A percentile compares a stretch with the other conserved stretches of the same genome.
Conservation (phyloP, 306 rosid species). For the Gleditsia sinensis region DNA sequence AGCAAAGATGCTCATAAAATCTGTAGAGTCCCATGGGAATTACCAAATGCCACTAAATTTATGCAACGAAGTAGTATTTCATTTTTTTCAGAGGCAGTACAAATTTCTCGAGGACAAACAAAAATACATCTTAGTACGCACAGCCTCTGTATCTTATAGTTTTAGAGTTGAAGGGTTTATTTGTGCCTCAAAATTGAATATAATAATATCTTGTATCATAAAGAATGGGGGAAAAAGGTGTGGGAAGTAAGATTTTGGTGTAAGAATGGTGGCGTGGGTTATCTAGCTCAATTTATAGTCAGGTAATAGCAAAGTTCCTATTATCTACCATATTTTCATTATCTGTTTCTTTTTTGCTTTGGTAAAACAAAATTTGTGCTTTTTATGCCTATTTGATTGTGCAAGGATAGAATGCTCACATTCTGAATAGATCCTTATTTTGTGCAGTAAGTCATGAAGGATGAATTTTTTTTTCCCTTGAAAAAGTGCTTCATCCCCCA, state of each 20-base stretch:
- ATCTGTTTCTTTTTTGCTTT: neutral
- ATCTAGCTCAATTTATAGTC: too few relatives aligned
- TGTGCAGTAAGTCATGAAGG: too few relatives aligned
- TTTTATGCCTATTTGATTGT: too few relatives aligned
- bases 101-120: constrained; percentile 12
- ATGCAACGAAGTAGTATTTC: constrained; percentile 14
- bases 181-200: neutral
- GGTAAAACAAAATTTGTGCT: neutral
- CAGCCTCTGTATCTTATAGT: constrained; percentile 21
- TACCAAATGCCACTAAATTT: neutral
- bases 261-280: too few relatives aligned
- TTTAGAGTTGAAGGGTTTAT: constrained; percentile 15
- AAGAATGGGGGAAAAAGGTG: neutral
- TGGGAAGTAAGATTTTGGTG: too few relatives aligned
- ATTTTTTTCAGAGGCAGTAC: constrained; percentile 24
- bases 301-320: too few relatives aligned
- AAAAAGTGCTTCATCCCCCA: too few relatives aligned
- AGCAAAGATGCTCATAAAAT: neutral
- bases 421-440: too few relatives aligned
- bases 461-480: too few relatives aligned
- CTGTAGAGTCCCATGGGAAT: neutral
- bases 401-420: too few relatives aligned
- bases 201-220: constrained; percentile 14
- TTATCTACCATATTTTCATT: too few relatives aligned
- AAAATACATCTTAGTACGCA: neutral